A percentile compares a stretch with the other conserved stretches of the same genome.
These are phyloP conservation scores for Geranium incanum DNA, from an alignment of 441 rosid genomes.

Conservation along the genomic window DNA sequence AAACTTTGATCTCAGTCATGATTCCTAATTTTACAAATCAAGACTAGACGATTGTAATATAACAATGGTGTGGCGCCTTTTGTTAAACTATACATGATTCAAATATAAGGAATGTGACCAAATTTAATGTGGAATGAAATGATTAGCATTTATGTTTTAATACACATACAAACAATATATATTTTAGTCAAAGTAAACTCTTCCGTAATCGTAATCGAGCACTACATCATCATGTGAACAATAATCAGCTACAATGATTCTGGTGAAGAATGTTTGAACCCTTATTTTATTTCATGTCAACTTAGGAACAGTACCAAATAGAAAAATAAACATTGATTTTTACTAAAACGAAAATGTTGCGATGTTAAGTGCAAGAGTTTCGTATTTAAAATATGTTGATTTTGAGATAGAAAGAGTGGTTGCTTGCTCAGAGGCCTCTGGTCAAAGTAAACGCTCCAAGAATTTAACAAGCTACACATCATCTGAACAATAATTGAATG, in stretches of 20 bases:
- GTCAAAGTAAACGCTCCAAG: too few species aligned
- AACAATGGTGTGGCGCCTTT: not conserved
- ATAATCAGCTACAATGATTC: not conserved
- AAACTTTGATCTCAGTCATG: not conserved
- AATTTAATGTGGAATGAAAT: too few species aligned
- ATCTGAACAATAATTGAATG: too few species aligned
- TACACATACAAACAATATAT: not conserved
- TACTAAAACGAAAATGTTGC: too few species aligned
- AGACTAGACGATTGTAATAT: not conserved
- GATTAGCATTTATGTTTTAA: too few species aligned
- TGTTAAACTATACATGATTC: not conserved
- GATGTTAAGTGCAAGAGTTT: too few species aligned
- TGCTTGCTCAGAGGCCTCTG: too few species aligned
- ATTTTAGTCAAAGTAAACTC: not conserved
- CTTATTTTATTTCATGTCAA: not conserved
- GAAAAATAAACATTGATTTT: not conserved
- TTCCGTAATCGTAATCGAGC: not conserved
- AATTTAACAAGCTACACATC: too few species aligned
- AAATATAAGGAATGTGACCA: not conserved
- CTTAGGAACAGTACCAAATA: not conserved
- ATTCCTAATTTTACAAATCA: not conserved
- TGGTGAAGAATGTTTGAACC: not conserved
- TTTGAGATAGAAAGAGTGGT: too few species aligned
- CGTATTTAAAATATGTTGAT: too few species aligned
- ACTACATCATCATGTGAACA: not conserved